A percentile compares a stretch with the other conserved stretches of the same genome.
Evolutionary conservation across 2,329 filamentous ascomycete species (phyloP).

Genomic region (Penicillium vulpinum): DNA sequence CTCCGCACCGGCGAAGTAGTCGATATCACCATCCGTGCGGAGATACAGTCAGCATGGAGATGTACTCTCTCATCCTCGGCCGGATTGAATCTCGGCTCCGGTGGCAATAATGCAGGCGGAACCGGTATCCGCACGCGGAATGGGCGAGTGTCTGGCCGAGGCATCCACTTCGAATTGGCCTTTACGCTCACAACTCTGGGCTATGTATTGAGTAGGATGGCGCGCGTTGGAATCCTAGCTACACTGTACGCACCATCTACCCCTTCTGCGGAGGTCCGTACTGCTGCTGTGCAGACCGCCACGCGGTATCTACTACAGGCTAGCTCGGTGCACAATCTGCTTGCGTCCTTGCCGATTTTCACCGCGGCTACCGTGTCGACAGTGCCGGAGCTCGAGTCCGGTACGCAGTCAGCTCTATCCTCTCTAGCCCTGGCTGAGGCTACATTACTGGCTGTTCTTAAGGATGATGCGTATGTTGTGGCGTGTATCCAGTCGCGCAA

Average conservation of each 20-base stretch:
- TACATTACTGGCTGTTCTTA: slow-evolving; percentile 83
- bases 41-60: slow-evolving; percentile 76
- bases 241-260: slow-evolving; percentile 66
- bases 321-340: slow-evolving; percentile 72
- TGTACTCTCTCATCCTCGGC: slow-evolving; percentile 68
- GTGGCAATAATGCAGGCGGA: not conserved
- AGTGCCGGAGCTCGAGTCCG: slow-evolving; percentile 49
- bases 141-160: slow-evolving; percentile 66
- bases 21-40: slow-evolving; percentile 65
- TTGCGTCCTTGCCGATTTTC: slow-evolving; percentile 57
- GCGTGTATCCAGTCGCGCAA: slow-evolving; percentile 80
- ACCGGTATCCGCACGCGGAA: slow-evolving; percentile 53
- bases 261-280: slow-evolving; percentile 67
- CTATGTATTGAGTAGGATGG: slow-evolving; percentile 70
- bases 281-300: slow-evolving; percentile 67
- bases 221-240: slow-evolving; percentile 69
- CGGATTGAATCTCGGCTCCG: slow-evolving; percentile 1
- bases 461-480: slow-evolving; percentile 90
- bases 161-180: slow-evolving; percentile 78
- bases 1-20: slow-evolving; percentile 58
- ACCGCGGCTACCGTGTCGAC: slow-evolving; percentile 28
- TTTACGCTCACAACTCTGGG: slow-evolving; percentile 78
- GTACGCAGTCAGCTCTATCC: slow-evolving; percentile 45
- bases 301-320: slow-evolving; percentile 77
- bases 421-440: slow-evolving; percentile 78